Conservation (phyloP, 139 green algal genomes). For the Auxenochlorella pyrenoidosa region DNA sequence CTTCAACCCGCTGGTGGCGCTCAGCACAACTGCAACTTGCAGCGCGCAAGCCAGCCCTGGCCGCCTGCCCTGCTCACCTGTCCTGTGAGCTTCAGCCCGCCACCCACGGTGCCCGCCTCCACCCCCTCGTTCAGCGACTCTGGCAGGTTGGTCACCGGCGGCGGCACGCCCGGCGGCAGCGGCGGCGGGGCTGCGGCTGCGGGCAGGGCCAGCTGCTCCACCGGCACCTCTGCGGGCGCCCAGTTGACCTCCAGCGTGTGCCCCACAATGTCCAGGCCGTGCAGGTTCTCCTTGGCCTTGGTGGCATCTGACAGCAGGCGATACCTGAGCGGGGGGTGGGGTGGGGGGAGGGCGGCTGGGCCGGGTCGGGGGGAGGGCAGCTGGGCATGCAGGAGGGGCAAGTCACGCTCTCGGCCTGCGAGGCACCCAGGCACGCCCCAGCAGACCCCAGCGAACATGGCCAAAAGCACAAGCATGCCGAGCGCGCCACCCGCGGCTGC, state of each 20-base stretch:
- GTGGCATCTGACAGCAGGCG: slow-evolving; percentile 58
- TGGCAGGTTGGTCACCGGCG: not conserved
- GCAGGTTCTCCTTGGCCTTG: slow-evolving; percentile 75
- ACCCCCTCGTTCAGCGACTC: not conserved
- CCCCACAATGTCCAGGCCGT: slow-evolving; percentile 71
- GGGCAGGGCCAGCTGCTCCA: not conserved
- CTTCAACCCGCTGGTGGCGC: too few relatives aligned
- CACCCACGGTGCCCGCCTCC: slow-evolving; percentile 50
- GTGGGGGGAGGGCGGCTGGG: not conserved
- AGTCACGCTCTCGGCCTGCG: too few relatives aligned
- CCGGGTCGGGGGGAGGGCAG: too few relatives aligned
- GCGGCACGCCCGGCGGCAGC: slow-evolving; percentile 18
- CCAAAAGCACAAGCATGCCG: too few relatives aligned
- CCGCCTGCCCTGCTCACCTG: slow-evolving; percentile 49
- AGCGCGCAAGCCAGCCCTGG: too few relatives aligned
- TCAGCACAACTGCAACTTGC: too few relatives aligned
- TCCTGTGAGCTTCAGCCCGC: slow-evolving; percentile 80
- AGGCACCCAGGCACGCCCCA: too few relatives aligned
- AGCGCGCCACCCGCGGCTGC: too few relatives aligned
- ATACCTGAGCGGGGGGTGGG: slow-evolving; percentile 17
- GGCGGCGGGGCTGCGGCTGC: not conserved
- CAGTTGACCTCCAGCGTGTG: slow-evolving; percentile 58
- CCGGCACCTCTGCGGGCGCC: slow-evolving; percentile 27
- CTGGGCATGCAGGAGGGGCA: not conserved
- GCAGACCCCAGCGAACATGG: too few relatives aligned